A percentile compares a stretch with the other conserved stretches of the same genome.
Evolutionary conservation across 2,329 filamentous ascomycete genomes (phyloP).

Genomic region (Pestalotiopsis sp.): DNA sequence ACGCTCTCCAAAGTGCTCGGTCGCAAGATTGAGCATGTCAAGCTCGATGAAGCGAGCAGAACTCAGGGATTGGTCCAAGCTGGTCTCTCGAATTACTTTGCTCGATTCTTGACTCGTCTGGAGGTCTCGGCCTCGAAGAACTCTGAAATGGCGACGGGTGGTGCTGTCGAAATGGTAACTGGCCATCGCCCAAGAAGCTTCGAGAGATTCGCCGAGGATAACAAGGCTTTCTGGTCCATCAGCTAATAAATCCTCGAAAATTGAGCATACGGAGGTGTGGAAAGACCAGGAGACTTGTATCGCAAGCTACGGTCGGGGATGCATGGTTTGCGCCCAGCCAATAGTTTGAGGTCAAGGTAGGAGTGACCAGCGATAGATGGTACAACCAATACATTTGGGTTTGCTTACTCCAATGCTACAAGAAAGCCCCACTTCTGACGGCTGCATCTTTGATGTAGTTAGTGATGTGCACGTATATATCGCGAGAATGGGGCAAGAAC

Average conservation of each 20-base stretch:
- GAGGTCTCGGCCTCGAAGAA: slow-evolving; percentile 19
- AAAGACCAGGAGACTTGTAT: too few species aligned
- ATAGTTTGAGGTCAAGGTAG: too few species aligned
- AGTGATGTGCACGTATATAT: too few species aligned
- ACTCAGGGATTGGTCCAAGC: slow-evolving; percentile 18
- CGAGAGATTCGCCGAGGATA: slow-evolving; percentile 6
- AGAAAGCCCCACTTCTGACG: too few species aligned
- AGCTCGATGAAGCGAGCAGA: slow-evolving; percentile 20
- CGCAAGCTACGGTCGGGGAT: too few species aligned
- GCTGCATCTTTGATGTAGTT: too few species aligned
- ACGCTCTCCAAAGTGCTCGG: slow-evolving; percentile 22
- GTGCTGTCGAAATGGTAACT: slow-evolving; percentile 21
- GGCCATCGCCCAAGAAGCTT: slow-evolving; percentile 22
- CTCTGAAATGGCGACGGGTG: slow-evolving; percentile 19
- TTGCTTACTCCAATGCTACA: too few species aligned
- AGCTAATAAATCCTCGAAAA: not conserved
- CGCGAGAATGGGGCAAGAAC: too few species aligned
- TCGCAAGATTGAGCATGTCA: slow-evolving; percentile 25
- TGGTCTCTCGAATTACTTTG: slow-evolving; percentile 20
- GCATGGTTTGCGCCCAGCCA: too few species aligned
- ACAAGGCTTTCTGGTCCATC: not conserved
- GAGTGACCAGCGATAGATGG: too few species aligned
- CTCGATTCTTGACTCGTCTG: slow-evolving; percentile 20
- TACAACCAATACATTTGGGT: too few species aligned
- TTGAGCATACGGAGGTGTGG: too few species aligned